These are phyloP conservation scores for Phytophthora quininea DNA, from an alignment of 352 stramenopile species.

Conservation along the genomic window DNA sequence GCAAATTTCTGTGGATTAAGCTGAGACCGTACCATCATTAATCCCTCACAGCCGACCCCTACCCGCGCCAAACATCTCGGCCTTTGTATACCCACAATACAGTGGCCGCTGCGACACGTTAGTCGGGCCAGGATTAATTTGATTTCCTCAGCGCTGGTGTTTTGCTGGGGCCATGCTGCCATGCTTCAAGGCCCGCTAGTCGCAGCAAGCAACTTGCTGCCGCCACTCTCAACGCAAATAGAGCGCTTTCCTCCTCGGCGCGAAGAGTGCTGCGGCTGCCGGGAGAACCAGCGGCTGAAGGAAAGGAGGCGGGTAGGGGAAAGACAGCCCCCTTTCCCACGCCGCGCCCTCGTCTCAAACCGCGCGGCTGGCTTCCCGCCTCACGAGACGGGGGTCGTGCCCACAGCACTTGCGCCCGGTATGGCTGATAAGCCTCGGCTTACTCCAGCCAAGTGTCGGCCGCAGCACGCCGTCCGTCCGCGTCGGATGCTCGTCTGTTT, in stretches of 20 bases:
- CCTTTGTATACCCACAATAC: neutral
- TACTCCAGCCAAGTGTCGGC: neutral
- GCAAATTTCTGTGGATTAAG: neutral
- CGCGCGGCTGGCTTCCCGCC: conserved; percentile 28
- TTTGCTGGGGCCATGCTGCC: neutral
- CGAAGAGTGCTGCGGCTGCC: too few species aligned
- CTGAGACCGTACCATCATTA: conserved; percentile 2
- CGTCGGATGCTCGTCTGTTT: conserved; percentile 3
- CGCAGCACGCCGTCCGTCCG: conserved; percentile 1
- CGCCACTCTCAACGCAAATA: too few species aligned
- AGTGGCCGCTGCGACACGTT: neutral
- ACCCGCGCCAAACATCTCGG: neutral
- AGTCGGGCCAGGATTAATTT: conserved; percentile 2
- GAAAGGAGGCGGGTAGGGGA: conserved; percentile 10
- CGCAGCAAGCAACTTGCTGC: neutral
- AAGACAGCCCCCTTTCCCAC: conserved; percentile 1
- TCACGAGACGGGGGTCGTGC: conserved; percentile 14
- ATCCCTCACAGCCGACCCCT: neutral
- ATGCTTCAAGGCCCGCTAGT: neutral
- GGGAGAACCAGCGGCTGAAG: neutral
- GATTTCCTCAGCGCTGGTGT: neutral
- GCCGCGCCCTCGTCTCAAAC: conserved; percentile 30
- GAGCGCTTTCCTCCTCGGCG: too few species aligned
- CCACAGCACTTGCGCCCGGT: conserved; percentile 1
- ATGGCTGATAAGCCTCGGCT: neutral